A percentile compares a stretch with the other conserved stretches of the same genome.
Conservation (phyloP, 257 asterid species). For the Solanum bulbocastanum region DNA sequence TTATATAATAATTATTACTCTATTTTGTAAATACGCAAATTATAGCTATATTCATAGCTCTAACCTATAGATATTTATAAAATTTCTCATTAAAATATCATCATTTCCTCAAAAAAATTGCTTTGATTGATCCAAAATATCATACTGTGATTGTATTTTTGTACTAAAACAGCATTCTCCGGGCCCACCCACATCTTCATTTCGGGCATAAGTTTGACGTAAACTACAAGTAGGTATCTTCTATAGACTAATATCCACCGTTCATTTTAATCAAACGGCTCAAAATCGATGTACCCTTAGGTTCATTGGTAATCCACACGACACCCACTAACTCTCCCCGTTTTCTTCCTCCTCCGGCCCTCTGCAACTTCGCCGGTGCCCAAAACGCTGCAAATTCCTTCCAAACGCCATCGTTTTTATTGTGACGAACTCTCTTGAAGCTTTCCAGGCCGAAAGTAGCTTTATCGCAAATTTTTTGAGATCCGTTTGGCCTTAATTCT, state of each 20-base stretch:
- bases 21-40: not conserved
- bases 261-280: conserved; percentile 22
- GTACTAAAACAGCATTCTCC: not conserved
- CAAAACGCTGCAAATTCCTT: not conserved
- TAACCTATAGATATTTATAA: not conserved
- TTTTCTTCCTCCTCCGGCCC: conserved; percentile 6
- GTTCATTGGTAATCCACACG: conserved; percentile 17
- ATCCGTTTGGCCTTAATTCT: not conserved
- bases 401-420: conserved; percentile 14
- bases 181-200: not conserved
- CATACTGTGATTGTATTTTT: not conserved
- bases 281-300: conserved; percentile 15
- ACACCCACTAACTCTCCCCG: conserved; percentile 19
- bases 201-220: not conserved
- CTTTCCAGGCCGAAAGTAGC: not conserved
- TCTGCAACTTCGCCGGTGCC: conserved; percentile 18
- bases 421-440: not conserved
- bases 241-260: conserved; percentile 10
- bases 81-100: not conserved
- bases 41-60: not conserved
- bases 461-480: not conserved
- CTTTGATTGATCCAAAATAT: not conserved
- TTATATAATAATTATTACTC: not conserved
- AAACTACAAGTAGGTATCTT: not conserved
- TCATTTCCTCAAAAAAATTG: not conserved